phyloP scores from a whole-genome alignment of 371 early-diverging fungal genomes.

The Funneliformis caledonium region DNA sequence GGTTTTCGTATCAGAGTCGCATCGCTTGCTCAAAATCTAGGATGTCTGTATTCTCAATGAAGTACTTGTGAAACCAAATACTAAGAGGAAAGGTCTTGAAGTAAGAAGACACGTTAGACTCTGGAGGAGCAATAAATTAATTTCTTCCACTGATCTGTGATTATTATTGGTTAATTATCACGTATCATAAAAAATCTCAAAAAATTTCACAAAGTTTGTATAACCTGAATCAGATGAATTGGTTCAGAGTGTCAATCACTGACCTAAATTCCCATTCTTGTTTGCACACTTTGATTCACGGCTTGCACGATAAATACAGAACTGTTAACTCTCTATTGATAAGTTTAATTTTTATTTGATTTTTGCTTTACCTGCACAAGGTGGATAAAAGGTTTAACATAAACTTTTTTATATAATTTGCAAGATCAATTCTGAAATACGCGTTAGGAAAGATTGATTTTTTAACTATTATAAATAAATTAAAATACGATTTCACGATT shows the following conservation, averaged over 20 bases:
- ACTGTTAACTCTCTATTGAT: background rate
- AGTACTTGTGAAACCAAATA: constrained; percentile 11
- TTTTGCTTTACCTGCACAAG: no score
- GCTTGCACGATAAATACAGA: background rate
- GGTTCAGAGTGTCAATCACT: background rate
- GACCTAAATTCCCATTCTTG: constrained; percentile 7
- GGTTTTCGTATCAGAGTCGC: background rate
- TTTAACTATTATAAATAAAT: no score
- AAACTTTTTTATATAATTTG: background rate
- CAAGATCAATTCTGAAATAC: no score
- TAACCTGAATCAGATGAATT: background rate
- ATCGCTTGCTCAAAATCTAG: background rate
- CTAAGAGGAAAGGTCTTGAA: constrained; percentile 4
- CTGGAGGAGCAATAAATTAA: background rate
- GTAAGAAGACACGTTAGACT: background rate
- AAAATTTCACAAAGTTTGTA: background rate
- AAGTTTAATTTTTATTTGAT: background rate
- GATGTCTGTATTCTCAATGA: background rate
- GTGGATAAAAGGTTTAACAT: background rate
- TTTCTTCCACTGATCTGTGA: no score
- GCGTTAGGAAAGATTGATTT: no score
- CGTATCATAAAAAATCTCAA: background rate
- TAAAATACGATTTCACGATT: no score
- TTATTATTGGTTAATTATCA: no score
- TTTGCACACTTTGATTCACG: background rate